Conservation (phyloP, 768 basidiomycete genomes). For the Leccinum olivaceopallidum region DNA sequence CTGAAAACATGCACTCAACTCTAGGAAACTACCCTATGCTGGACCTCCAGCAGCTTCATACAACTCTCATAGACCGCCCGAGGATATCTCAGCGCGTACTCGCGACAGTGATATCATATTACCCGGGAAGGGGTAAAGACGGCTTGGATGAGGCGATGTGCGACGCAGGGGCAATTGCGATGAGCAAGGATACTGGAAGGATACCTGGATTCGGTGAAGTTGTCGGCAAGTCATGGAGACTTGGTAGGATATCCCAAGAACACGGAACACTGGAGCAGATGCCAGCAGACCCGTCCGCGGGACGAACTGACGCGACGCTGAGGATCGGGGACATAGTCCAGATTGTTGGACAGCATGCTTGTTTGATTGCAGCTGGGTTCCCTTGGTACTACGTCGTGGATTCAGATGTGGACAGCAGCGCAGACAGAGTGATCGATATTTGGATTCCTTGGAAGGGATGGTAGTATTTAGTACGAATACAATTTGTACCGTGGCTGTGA, state of each 20-base stretch:
- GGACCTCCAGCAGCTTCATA: constrained; percentile 83
- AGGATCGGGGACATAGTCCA: constrained; percentile 63
- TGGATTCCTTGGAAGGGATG: constrained; percentile 95
- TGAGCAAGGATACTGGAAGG: constrained; percentile 85
- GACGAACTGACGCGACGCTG: constrained; percentile 30
- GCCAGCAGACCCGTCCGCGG: constrained; percentile 13
- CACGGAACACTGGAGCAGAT: constrained; percentile 67
- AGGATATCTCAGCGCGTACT: constrained; percentile 68
- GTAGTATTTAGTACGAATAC: constrained; percentile 37
- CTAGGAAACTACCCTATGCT: constrained; percentile 79
- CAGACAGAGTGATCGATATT: constrained; percentile 63
- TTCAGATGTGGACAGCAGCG: constrained; percentile 47
- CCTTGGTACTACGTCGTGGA: constrained; percentile 88
- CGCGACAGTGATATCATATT: constrained; percentile 77
- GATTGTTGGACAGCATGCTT: constrained; percentile 86
- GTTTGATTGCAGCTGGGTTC: constrained; percentile 75
- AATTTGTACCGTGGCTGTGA: background rate
- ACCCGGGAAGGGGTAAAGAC: constrained; percentile 62
- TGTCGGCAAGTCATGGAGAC: constrained; percentile 60
- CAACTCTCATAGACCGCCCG: constrained; percentile 55
- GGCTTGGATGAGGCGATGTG: constrained; percentile 75
- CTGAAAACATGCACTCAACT: constrained; percentile 1
- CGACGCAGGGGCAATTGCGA: constrained; percentile 84
- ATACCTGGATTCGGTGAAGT: constrained; percentile 73
- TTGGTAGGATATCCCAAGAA: constrained; percentile 73